phyloP scores from a whole-genome alignment of 139 green algal genomes.

The Zygnema circumcarinatum region DNA sequence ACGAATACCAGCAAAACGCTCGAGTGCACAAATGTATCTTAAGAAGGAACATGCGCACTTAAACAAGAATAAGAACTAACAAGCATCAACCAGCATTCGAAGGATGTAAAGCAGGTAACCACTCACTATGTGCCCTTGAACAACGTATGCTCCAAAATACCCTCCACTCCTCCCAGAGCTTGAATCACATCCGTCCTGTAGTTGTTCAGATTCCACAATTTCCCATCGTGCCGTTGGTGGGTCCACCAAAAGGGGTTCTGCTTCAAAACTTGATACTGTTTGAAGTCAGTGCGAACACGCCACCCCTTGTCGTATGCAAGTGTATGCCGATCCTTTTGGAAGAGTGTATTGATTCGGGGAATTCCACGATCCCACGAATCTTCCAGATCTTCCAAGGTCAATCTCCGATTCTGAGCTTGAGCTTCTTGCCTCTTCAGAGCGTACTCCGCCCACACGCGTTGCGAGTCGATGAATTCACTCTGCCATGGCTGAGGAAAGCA shows the following conservation, averaged over 20 bases:
- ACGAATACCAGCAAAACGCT: background rate
- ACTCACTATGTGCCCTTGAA: conserved; percentile 90
- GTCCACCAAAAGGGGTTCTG: conserved; percentile 99
- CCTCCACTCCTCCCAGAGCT: conserved; percentile 97
- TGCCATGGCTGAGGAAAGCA: conserved; percentile 95
- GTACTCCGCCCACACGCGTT: conserved; percentile 99
- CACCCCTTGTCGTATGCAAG: conserved; percentile 99
- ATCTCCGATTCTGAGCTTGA: conserved; percentile 73
- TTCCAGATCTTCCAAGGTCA: conserved; percentile 71
- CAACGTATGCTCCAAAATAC: conserved; percentile 99
- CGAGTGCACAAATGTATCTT: background rate
- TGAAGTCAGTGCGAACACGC: conserved; percentile 96
- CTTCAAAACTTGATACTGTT: conserved; percentile 83
- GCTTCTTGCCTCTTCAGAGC: conserved; percentile 95
- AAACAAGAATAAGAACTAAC: conserved; percentile 12
- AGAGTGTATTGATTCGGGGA: conserved; percentile 99
- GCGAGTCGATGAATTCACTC: conserved; percentile 95
- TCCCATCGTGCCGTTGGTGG: conserved; percentile 98
- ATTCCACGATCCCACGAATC: conserved; percentile 99
- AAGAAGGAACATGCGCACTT: too few relatives aligned
- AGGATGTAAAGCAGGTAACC: conserved; percentile 9
- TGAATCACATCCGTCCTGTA: conserved; percentile 98
- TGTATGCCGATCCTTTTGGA: conserved; percentile 98
- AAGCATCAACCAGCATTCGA: too few relatives aligned
- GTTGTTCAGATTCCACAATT: conserved; percentile 99